Conservation (phyloP, 352 stramenopile genomes). For the Phytopythium cucurbitacearum region DNA sequence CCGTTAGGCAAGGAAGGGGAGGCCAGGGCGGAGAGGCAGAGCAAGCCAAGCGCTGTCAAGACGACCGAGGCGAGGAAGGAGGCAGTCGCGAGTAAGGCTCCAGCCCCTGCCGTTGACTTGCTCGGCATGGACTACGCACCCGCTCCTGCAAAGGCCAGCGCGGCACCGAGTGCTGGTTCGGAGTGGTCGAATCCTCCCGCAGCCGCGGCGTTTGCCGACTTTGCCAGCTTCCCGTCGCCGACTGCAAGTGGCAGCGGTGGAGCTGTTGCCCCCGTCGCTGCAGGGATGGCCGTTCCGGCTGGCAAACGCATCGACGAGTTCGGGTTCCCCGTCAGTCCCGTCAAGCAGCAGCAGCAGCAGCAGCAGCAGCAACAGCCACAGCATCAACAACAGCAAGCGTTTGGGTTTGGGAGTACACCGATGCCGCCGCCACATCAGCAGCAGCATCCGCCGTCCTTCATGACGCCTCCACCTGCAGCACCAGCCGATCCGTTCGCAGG, state of each 20-base stretch:
- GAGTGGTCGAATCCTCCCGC: slow-evolving; percentile 13
- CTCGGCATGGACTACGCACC: slow-evolving; percentile 64
- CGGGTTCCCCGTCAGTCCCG: slow-evolving; percentile 41
- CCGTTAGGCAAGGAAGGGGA: slow-evolving; percentile 12
- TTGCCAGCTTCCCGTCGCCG: slow-evolving; percentile 55
- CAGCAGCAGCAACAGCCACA: slow-evolving; percentile 6
- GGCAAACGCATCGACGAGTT: slow-evolving; percentile 46
- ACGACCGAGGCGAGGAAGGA: slow-evolving; percentile 58
- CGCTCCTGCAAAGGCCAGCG: slow-evolving; percentile 10
- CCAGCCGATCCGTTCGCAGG: slow-evolving; percentile 46
- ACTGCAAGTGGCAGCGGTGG: slow-evolving; percentile 10
- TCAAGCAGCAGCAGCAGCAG: slow-evolving; percentile 27
- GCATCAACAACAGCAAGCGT: slow-evolving; percentile 11
- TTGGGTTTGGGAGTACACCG: slow-evolving; percentile 30
- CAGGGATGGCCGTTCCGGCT: neutral
- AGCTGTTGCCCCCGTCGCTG: slow-evolving; percentile 11
- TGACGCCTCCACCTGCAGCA: slow-evolving; percentile 12
- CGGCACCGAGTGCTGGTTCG: slow-evolving; percentile 5
- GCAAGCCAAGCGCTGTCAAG: slow-evolving; percentile 16
- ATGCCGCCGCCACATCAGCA: slow-evolving; percentile 3
- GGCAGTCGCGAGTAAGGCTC: slow-evolving; percentile 27
- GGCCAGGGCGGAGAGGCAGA: slow-evolving; percentile 5
- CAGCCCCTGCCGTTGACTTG: slow-evolving; percentile 32
- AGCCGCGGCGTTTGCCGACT: slow-evolving; percentile 50
- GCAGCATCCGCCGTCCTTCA: slow-evolving; percentile 6